These are phyloP conservation scores for Rhizopogon hawkerae DNA, from an alignment of 1,284 basidiomycete genomes.

Conservation along the genomic window DNA sequence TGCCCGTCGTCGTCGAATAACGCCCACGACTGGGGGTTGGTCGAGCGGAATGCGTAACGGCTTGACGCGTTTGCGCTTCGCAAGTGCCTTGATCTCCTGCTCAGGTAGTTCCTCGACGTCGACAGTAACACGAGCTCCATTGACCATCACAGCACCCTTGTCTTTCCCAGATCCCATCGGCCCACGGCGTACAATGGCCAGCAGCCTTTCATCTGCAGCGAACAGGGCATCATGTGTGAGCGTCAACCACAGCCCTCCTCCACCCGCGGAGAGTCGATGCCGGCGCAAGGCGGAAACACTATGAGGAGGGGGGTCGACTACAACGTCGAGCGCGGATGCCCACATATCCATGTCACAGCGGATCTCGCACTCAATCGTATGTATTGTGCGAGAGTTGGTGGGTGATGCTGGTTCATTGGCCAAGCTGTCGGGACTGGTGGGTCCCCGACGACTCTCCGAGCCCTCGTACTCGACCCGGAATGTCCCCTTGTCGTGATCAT, in stretches of 20 bases:
- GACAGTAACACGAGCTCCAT: slow-evolving; percentile 81
- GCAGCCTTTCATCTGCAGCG: slow-evolving; percentile 68
- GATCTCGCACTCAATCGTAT: slow-evolving; percentile 84
- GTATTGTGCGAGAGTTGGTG: slow-evolving; percentile 25
- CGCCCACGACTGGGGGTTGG: slow-evolving; percentile 75
- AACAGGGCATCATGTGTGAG: slow-evolving; percentile 80
- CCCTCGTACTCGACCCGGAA: slow-evolving; percentile 85
- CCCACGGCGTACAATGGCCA: slow-evolving; percentile 71
- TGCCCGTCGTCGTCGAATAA: slow-evolving; percentile 56
- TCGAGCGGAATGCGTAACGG: slow-evolving; percentile 86
- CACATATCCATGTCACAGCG: slow-evolving; percentile 92
- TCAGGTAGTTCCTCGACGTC: slow-evolving; percentile 89
- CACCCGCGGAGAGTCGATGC: slow-evolving; percentile 79
- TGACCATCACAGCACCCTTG: slow-evolving; percentile 78
- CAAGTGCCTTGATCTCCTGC: slow-evolving; percentile 76
- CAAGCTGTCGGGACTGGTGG: slow-evolving; percentile 14
- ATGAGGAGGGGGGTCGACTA: slow-evolving; percentile 91
- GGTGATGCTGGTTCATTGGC: slow-evolving; percentile 12
- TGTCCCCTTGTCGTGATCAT: slow-evolving; percentile 80
- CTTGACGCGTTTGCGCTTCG: slow-evolving; percentile 81
- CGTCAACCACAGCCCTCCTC: slow-evolving; percentile 95
- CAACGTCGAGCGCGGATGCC: slow-evolving; percentile 80
- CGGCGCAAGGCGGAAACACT: slow-evolving; percentile 77
- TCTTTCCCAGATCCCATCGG: slow-evolving; percentile 52
- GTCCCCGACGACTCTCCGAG: slow-evolving; percentile 43